Conservation (phyloP, 768 basidiomycete genomes). For the Cystofilobasidium bisporidii region DNA sequence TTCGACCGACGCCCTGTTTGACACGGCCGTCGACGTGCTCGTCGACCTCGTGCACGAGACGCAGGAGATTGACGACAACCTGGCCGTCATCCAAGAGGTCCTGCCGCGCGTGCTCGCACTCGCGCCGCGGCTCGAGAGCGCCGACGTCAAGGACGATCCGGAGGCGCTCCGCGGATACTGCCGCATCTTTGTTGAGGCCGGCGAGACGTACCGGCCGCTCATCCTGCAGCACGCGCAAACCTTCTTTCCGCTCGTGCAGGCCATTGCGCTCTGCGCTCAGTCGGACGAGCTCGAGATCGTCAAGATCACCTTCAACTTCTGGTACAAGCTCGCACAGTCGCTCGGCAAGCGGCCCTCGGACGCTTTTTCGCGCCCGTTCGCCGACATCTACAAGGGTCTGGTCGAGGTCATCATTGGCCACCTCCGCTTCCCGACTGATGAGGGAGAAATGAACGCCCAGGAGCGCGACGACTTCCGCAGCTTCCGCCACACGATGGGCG, state of each 20-base stretch:
- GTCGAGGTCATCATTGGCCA: conserved; percentile 80
- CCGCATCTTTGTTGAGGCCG: conserved; percentile 90
- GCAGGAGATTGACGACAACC: conserved; percentile 90
- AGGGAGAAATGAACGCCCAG: conserved; percentile 56
- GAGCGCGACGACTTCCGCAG: conserved; percentile 88
- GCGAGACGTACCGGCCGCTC: conserved; percentile 84
- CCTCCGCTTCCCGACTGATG: conserved; percentile 78
- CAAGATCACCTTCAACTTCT: conserved; percentile 94
- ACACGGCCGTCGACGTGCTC: conserved; percentile 79
- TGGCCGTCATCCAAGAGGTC: conserved; percentile 74
- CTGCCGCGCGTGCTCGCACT: conserved; percentile 76
- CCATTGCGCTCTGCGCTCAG: conserved; percentile 84
- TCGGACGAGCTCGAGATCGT: conserved; percentile 88
- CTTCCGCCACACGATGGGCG: conserved; percentile 97
- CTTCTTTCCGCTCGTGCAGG: conserved; percentile 90
- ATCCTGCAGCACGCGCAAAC: conserved; percentile 81
- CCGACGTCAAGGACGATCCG: conserved; percentile 58
- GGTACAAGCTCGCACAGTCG: conserved; percentile 90
- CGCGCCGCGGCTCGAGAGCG: conserved; percentile 49
- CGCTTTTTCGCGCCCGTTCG: conserved; percentile 50
- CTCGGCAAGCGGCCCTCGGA: conserved; percentile 67
- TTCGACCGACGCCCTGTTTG: conserved; percentile 75
- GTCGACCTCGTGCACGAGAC: conserved; percentile 97
- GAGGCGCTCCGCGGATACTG: conserved; percentile 84
- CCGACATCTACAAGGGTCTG: conserved; percentile 71